These are phyloP conservation scores for Creolimax fragrantissima DNA, from an alignment of 78 protist genomes.

Conservation along the genomic window DNA sequence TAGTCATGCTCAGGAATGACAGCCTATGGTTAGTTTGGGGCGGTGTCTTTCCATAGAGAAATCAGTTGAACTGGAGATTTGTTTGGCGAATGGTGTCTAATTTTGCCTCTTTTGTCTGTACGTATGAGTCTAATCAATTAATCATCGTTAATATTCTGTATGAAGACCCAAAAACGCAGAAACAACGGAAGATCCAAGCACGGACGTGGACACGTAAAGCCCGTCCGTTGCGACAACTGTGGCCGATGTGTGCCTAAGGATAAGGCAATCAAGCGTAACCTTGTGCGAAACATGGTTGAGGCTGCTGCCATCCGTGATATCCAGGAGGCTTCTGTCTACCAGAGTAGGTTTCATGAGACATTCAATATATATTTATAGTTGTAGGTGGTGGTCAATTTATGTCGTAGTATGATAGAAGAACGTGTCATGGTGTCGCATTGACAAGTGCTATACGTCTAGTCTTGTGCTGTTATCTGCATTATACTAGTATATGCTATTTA, in stretches of 20 bases:
- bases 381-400: background rate
- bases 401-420: background rate
- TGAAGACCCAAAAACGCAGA: slow-evolving; percentile 76
- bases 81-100: too few relatives aligned
- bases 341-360: slow-evolving; percentile 27
- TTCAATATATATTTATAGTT: background rate
- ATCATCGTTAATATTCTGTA: background rate
- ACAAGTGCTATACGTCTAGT: background rate
- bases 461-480: background rate
- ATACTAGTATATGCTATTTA: too few relatives aligned
- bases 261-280: slow-evolving; percentile 86
- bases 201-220: slow-evolving; percentile 81
- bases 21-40: background rate
- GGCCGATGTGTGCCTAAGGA: slow-evolving; percentile 85
- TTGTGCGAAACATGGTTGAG: slow-evolving; percentile 92
- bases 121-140: background rate
- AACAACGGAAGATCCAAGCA: slow-evolving; percentile 85
- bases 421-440: background rate
- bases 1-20: background rate
- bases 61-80: background rate
- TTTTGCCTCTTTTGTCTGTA: background rate
- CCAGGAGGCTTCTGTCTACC: slow-evolving; percentile 70
- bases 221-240: slow-evolving; percentile 93
- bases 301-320: slow-evolving; percentile 85
- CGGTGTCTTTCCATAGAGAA: background rate